Percentiles rank a stretch among this genome's conserved stretches.
Evolutionary conservation across 202 grass and related monocot genomes (phyloP).

Genomic region (Schoenoplectus tabernaemontani): DNA sequence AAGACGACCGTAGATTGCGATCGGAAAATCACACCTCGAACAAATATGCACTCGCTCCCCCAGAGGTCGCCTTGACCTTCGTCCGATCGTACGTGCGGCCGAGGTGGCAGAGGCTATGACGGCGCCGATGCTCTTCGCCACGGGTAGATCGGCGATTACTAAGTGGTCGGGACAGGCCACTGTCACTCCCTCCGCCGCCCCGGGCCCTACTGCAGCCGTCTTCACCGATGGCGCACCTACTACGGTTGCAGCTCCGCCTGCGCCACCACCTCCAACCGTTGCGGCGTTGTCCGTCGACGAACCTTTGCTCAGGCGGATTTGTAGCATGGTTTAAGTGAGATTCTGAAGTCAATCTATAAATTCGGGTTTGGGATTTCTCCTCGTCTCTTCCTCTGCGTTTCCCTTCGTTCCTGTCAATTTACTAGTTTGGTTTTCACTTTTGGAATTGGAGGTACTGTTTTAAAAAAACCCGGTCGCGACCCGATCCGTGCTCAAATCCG

Average conservation of each 20-base stretch:
- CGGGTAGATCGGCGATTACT: constrained; percentile 80
- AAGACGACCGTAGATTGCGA: constrained; percentile 87
- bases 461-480: no score
- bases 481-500: no score
- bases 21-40: constrained; percentile 79
- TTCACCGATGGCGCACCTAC: constrained; percentile 25
- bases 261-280: constrained; percentile 22
- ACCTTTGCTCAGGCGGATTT: constrained; percentile 84
- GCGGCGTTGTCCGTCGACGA: constrained; percentile 49
- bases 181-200: constrained; percentile 48
- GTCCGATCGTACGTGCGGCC: constrained; percentile 50
- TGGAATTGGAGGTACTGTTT: no score
- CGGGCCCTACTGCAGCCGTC: constrained; percentile 30
- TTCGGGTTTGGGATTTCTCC: neutral
- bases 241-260: constrained; percentile 24
- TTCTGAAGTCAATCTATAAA: constrained; percentile 3
- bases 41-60: constrained; percentile 85
- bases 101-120: constrained; percentile 56
- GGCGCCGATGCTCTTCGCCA: constrained; percentile 85
- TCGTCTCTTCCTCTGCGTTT: no score
- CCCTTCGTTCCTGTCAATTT: neutral
- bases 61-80: constrained; percentile 58
- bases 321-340: constrained; percentile 50
- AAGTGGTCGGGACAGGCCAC: constrained; percentile 94
- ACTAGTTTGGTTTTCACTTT: no score